Evolutionary conservation across 2,329 filamentous ascomycete species (phyloP).

Genomic region (Colletotrichum magnum): DNA sequence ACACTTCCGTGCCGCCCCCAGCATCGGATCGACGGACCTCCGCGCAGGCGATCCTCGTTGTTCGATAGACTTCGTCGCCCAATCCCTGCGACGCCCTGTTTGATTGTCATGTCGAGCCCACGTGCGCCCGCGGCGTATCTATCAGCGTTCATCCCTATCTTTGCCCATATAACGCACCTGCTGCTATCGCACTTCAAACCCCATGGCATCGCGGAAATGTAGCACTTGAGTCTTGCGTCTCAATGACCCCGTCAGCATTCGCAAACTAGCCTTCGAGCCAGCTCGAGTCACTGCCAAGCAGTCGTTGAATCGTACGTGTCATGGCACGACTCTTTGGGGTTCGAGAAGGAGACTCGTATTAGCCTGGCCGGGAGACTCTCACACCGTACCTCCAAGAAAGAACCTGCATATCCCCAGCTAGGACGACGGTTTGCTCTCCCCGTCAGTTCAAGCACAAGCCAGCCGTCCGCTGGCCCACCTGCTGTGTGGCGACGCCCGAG

Average conservation of each 20-base stretch:
- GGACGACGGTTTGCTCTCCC: conserved; percentile 9
- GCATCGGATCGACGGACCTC: conserved; percentile 9
- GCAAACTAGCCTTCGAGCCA: neutral
- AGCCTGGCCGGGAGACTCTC: conserved; percentile 4
- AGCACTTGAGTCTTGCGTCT: conserved; percentile 11
- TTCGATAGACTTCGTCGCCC: conserved; percentile 10
- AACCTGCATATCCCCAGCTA: conserved; percentile 15
- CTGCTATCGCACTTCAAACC: conserved; percentile 22
- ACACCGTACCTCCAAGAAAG: neutral
- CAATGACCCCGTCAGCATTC: conserved; percentile 2
- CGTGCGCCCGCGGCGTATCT: conserved; percentile 8
- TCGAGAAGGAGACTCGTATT: neutral
- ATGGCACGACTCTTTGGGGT: neutral
- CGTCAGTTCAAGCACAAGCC: conserved; percentile 22
- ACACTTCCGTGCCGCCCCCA: conserved; percentile 7
- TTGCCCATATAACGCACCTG: conserved; percentile 4
- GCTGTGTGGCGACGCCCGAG: conserved; percentile 3
- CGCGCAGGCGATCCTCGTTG: conserved; percentile 15
- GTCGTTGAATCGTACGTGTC: neutral
- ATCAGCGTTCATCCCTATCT: conserved; percentile 24
- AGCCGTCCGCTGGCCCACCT: conserved; percentile 6
- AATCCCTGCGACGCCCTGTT: conserved; percentile 17
- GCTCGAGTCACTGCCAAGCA: neutral
- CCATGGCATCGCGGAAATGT: conserved; percentile 21
- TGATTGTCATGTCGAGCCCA: conserved; percentile 11